Percentiles rank a stretch among this genome's conserved stretches.
phyloP scores from a whole-genome alignment of 768 basidiomycete genomes.

The Leccinellum albellum region DNA sequence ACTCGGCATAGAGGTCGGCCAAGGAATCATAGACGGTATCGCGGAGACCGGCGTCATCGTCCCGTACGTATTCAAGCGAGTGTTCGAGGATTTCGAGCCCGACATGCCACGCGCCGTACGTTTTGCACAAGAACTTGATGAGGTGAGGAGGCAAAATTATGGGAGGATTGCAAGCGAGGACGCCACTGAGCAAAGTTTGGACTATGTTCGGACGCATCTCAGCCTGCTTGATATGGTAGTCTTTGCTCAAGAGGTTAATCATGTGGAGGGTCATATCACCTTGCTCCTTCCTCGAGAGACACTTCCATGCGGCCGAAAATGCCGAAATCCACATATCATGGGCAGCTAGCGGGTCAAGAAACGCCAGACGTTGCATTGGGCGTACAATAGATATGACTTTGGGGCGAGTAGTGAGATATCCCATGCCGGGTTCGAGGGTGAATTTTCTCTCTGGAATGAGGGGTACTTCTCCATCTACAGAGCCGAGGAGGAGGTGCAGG shows the following conservation, averaged over 20 bases:
- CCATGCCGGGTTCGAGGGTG: slow-evolving; percentile 28
- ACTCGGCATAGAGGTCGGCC: slow-evolving; percentile 91
- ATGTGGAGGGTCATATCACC: slow-evolving; percentile 84
- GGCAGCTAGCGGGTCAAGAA: slow-evolving; percentile 70
- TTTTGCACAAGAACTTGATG: slow-evolving; percentile 93
- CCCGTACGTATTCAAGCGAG: slow-evolving; percentile 74
- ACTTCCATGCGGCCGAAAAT: slow-evolving; percentile 84
- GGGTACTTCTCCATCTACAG: slow-evolving; percentile 44
- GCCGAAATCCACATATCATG: slow-evolving; percentile 85
- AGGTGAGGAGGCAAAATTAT: slow-evolving; percentile 92
- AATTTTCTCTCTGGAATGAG: slow-evolving; percentile 43
- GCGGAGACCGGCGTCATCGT: slow-evolving; percentile 74
- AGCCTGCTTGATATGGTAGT: slow-evolving; percentile 87
- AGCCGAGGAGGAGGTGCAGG: slow-evolving; percentile 82
- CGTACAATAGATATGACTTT: slow-evolving; percentile 55
- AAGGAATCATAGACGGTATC: slow-evolving; percentile 88
- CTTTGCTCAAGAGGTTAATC: slow-evolving; percentile 86
- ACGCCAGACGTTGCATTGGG: slow-evolving; percentile 79
- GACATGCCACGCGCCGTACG: slow-evolving; percentile 94
- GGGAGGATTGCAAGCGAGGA: slow-evolving; percentile 80
- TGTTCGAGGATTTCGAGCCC: slow-evolving; percentile 80
- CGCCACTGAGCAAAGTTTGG: slow-evolving; percentile 82
- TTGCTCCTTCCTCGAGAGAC: slow-evolving; percentile 84
- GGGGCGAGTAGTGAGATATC: slow-evolving; percentile 42
- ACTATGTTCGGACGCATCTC: slow-evolving; percentile 89